Evolutionary conservation across 371 early-diverging fungal genomes (phyloP), one percentile per base, ranked within the genome.

Genomic region (Lichtheimia corymbifera): DNA sequence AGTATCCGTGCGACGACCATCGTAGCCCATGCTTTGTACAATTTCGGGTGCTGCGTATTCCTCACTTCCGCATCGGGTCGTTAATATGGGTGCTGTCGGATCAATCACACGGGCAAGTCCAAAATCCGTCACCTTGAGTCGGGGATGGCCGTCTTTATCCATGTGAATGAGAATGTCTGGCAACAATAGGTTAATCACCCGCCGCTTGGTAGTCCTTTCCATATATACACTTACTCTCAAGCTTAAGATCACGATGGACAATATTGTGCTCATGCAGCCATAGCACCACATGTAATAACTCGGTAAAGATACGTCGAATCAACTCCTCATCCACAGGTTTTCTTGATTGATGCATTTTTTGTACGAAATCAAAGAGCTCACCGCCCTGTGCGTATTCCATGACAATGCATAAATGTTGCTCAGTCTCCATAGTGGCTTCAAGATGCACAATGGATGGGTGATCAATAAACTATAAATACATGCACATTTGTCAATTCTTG

Each of bases 31-130:
- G 11, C 82, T 81, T 28, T 88, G 76, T 24, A 93, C 82, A 52
- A 93, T 81, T 68, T 95, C 94, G 1, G 95, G 95, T 4, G 94
- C 89, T 17, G 92, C 91, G 73, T 92, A 93, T 62, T 91, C 90
- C 59, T 87, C 84, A 18, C 88, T 86, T 12, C 91, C 91, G 69
- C 87, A 88, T 4, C 86, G 80, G 1, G 86, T 85, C 7, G 76
- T 77, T 20, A 81, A 58, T 12, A 76, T 65, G 3, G 79, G 79
- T 5, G 73, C 50, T 9, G 73, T 62, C 25, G 73, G 68, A 43
- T 84, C 79, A 42, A 85, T 72, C 15, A 80, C 73, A 30, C 80
- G 77, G 13, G 90, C 87, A 9, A 88, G 69, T 49, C 89, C 89
- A 70, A 91, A 91, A 67, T 91, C 91, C 11, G 86, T 86, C 56